Conservation (phyloP, 176 grass and related monocot genomes). For the Aegilops tauschii region DNA sequence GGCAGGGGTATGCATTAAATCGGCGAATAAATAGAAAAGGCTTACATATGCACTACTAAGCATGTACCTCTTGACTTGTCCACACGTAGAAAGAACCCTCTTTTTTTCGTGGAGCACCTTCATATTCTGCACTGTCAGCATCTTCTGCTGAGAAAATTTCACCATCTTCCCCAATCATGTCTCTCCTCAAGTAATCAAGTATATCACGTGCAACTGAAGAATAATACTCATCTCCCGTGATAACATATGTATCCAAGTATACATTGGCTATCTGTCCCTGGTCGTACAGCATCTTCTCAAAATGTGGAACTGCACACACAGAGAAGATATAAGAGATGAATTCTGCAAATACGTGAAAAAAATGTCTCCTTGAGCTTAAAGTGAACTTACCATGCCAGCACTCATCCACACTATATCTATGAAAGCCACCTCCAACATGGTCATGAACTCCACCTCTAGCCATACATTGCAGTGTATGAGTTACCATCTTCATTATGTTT, state of each 20-base stretch:
- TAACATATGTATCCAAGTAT: conserved; percentile 79
- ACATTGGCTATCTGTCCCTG: conserved; percentile 88
- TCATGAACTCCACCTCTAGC: conserved; percentile 95
- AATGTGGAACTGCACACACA: conserved; percentile 83
- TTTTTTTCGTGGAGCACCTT: conserved; percentile 65
- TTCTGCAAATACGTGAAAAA: background rate
- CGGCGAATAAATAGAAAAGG: background rate
- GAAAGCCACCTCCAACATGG: conserved; percentile 91
- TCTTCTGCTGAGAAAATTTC: conserved; percentile 97
- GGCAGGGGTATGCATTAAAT: background rate
- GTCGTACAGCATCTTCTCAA: conserved; percentile 99
- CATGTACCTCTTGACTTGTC: conserved; percentile 72
- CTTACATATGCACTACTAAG: background rate
- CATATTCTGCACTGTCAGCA: conserved; percentile 93
- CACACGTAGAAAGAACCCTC: conserved; percentile 95
- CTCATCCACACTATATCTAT: conserved; percentile 96
- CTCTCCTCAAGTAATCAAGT: conserved; percentile 95
- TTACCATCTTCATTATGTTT: conserved; percentile 73
- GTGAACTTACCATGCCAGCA: conserved; percentile 79
- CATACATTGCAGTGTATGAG: conserved; percentile 80
- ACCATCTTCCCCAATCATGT: conserved; percentile 87
- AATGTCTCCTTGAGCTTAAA: conserved; percentile 10
- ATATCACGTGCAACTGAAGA: conserved; percentile 68
- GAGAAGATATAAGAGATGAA: conserved; percentile 8
- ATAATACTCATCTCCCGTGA: conserved; percentile 71